phyloP scores from a whole-genome alignment of 257 asterid species.

The Solanum virginianum region DNA sequence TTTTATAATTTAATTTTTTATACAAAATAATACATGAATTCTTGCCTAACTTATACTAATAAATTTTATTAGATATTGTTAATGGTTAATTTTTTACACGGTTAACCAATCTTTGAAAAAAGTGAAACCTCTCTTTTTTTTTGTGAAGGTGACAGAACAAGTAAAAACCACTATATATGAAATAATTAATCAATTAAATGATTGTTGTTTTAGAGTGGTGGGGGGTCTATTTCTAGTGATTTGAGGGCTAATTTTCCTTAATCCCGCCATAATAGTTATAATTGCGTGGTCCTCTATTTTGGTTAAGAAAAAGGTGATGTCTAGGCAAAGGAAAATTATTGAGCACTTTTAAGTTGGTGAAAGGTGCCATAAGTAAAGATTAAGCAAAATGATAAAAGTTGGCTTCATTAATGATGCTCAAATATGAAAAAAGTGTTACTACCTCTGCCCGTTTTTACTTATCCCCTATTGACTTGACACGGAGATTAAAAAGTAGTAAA shows the following conservation, averaged over 20 bases:
- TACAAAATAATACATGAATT: not conserved
- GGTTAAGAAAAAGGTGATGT: not conserved
- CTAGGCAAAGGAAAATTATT: not conserved
- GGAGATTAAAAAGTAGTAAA: no score
- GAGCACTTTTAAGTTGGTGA: conserved; percentile 5
- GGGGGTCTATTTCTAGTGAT: not conserved
- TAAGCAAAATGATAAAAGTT: conserved; percentile 13
- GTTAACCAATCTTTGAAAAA: not conserved
- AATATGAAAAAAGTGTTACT: not conserved
- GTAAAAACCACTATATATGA: not conserved
- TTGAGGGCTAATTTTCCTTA: not conserved
- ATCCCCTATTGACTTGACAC: no score
- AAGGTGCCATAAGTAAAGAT: conserved; percentile 7
- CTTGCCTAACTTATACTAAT: not conserved
- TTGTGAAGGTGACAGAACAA: not conserved
- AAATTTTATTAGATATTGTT: not conserved
- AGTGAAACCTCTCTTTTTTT: not conserved
- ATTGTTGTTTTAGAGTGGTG: not conserved
- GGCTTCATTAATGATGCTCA: not conserved
- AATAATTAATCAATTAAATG: not conserved
- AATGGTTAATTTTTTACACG: not conserved
- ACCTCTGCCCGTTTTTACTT: no score
- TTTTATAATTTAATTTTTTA: not conserved
- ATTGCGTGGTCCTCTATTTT: not conserved
- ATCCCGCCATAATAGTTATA: not conserved